Evolutionary conservation across 2,329 filamentous ascomycete species (phyloP).

Genomic region (Colletotrichum nymphaeae): DNA sequence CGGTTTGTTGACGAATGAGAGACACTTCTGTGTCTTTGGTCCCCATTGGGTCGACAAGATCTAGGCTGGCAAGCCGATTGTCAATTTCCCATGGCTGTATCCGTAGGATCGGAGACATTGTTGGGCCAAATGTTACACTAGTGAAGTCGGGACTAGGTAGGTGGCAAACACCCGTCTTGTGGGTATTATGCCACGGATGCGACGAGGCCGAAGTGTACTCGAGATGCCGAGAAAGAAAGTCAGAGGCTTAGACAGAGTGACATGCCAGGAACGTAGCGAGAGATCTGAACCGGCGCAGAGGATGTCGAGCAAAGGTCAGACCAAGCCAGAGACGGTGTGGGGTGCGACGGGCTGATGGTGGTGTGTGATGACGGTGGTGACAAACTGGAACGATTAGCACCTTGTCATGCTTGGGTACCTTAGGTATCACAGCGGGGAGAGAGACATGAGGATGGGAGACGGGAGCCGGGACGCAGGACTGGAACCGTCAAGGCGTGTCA

Average conservation of each 20-base stretch:
- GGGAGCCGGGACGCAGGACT: neutral
- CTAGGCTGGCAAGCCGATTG: neutral
- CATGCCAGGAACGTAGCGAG: neutral
- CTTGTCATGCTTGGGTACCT: no score
- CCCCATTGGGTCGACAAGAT: neutral
- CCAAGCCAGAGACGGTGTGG: constrained; percentile 9
- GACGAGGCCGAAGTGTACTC: neutral
- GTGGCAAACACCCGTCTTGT: neutral
- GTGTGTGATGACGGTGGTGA: neutral
- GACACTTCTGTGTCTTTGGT: neutral
- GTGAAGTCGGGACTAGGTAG: neutral
- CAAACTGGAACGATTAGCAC: no score
- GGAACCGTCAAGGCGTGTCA: neutral
- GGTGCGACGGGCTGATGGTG: neutral
- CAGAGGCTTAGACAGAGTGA: neutral
- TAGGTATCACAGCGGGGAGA: neutral
- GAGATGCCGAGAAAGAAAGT: no score
- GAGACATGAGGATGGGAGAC: neutral
- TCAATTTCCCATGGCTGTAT: neutral
- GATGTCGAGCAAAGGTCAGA: no score
- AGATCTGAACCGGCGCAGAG: neutral
- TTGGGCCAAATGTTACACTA: neutral
- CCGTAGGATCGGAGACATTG: constrained; percentile 6
- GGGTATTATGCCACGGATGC: neutral
- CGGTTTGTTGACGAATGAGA: neutral